Base-by-base conservation (phyloP, 1,284 basidiomycete species). In the Trichosporon faecale region DNA sequence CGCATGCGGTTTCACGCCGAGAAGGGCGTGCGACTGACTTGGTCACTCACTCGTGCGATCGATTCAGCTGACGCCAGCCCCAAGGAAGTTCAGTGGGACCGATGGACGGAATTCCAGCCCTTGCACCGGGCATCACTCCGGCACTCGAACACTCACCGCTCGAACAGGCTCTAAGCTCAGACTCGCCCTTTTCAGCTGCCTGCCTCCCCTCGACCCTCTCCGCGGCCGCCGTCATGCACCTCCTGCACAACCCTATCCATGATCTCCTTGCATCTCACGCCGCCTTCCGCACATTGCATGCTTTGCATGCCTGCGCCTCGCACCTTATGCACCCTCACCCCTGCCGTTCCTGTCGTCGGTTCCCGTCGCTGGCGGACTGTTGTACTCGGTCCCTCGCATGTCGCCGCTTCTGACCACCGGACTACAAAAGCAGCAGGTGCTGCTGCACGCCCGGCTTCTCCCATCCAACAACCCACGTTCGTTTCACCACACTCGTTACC, bases 41-140 rank as follows among this genome's bases (percentile, higher is more conserved):
- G 49, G 49, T 52, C 49, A 52, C 49, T 52, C 49, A 52, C 49
- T 52, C 49, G n/a, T 52, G 49, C 49, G 18, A 52, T 52, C 49
- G 49, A 25, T 18, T 2, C 49, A 7, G 11, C 49, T 46, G 3
- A 52, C 49, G 4, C 40, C 40, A 9, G 49, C 49, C 49, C 23
- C 49, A 23, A 23, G 49, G 21, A 52, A 23, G 23, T 52, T 52
- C 4, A 9, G 49, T 52, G 49, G 49, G 49, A 25, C 18, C 49
- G 18, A 7, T 25, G 21, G 21, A 52, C 23, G 21, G 11, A 52
- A 52, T 52, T 52, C 49, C 49, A 52, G 49, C 49, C 11, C 49
- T 52, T 52, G 16, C 49, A 9, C 16, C 49, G 21, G 40, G 40
- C 35, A 3, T 44, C 16, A 5, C 21, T 21, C 49, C n/a, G 8